Base-by-base conservation (phyloP, 1,284 basidiomycete species). In the Cystobasidium slooffiae region DNA sequence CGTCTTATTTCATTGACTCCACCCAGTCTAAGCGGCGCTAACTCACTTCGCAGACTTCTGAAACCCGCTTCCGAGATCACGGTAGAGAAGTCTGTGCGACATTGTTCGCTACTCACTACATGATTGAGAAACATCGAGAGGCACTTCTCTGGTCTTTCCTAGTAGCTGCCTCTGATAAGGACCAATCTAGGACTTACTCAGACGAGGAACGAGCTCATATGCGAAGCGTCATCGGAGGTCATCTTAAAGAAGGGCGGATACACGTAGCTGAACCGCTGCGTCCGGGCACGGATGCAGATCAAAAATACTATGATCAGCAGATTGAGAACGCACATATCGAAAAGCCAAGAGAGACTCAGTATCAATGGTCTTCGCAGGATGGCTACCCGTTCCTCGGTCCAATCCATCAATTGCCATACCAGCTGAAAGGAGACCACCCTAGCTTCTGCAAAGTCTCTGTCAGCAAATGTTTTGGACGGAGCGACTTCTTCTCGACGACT, bases 91-190 rank as follows among this genome's bases (percentile, higher is more conserved):
- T 47, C 6, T 62, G 16, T 31, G 16, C 62, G 10, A 18, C 68
- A 9, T 20, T 70, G n/a, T 37, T 70, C 14, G 18, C 68, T 9
- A 70, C 58, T 46, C 43, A 47, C 10, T 70, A 70, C 43, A n/a
- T 24, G 41, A 63, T 70, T 14, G 68, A 70, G 46, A 53, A 55
- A 31, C 68, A 70, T 43, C 56, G 68, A 22, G 68, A 70, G 41
- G 68, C 68, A 8, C 56, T 70, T 9, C 68, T 70, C 22, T 70
- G 68, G 68, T 70, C 58, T 8, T 70, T 22, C 37, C 46, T 70
- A 24, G 46, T 70, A 10, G 68, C 68, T 0, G n/a, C 59, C 22
- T n/a, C 18, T 12, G 68, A 70, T 52, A 14, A 10, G 12, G 68
- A 70, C 24, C 56, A 46, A 9, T 51, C 52, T 41, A 56, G 68